Conservation (phyloP, 441 rosid genomes). For the Gossypium lobatum region DNA sequence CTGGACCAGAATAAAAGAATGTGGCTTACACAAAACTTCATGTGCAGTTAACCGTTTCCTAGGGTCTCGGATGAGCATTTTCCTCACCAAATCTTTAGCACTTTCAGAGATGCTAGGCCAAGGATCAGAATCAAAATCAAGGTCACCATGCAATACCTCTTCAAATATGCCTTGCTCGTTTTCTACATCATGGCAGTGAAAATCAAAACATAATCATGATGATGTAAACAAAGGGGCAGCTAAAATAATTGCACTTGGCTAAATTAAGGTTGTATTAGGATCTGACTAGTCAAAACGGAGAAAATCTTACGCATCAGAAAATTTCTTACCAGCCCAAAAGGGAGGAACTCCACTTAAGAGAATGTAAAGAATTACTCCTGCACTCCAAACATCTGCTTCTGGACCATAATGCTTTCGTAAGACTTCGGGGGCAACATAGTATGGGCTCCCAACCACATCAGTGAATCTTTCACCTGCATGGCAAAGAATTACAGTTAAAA, state of each 20-base stretch:
- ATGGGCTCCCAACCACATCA: slow-evolving; percentile 97
- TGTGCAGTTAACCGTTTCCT: slow-evolving; percentile 73
- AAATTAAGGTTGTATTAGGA: not conserved
- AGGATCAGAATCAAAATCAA: slow-evolving; percentile 85
- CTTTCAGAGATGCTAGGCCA: slow-evolving; percentile 96
- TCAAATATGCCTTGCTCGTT: slow-evolving; percentile 85
- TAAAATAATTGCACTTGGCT: slow-evolving; percentile 6
- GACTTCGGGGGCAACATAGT: slow-evolving; percentile 96
- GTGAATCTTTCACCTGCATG: slow-evolving; percentile 64
- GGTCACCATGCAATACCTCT: slow-evolving; percentile 88
- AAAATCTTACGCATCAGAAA: not conserved
- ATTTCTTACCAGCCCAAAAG: slow-evolving; percentile 84
- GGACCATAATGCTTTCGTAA: slow-evolving; percentile 80
- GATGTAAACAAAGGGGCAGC: not conserved
- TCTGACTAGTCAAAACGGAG: not conserved
- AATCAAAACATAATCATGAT: slow-evolving; percentile 5
- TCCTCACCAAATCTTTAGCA: slow-evolving; percentile 83
- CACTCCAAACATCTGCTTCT: slow-evolving; percentile 99
- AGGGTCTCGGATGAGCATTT: slow-evolving; percentile 90
- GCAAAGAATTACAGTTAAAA: not conserved
- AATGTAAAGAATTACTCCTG: slow-evolving; percentile 88
- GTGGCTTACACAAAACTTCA: slow-evolving; percentile 82
- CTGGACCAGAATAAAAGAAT: not conserved
- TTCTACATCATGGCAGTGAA: slow-evolving; percentile 34
- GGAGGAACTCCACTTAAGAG: slow-evolving; percentile 96